Evolutionary conservation across 2,329 filamentous ascomycete genomes (phyloP), one percentile per base, ranked within the genome.

Genomic region (Cladophialophora carrionii): DNA sequence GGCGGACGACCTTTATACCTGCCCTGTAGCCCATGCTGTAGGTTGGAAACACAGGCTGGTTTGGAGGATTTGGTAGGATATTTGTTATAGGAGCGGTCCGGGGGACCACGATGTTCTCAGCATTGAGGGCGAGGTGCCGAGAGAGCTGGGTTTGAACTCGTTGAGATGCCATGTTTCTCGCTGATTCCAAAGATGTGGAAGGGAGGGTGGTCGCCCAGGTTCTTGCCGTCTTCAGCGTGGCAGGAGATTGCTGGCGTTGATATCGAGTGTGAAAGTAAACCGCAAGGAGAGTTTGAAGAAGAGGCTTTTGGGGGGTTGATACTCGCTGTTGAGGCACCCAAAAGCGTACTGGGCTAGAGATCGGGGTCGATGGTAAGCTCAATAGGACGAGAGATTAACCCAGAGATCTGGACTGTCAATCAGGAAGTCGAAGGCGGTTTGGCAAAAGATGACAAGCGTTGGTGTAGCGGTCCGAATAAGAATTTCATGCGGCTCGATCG

Each of bases 1-100:
- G 52, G 1, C 5, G 14, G 12, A 64, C 31, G 10, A 56, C 43
- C n/a, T 52, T 20, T n/a, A 34, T 20, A 24, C 24, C 34, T 20
- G 48, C 31, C 22, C 63, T 41, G 53, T 68, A 70, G 3, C 61
- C 66, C 8, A 64, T 22, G 41, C 41, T 22, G 61, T 67, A 70
- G 20, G 34, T 48, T 17, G 63, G 62, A 31, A 66, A 70, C 4
- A 51, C 31, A 12, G 53, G 58, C 34, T 66, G 65, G 14, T 48
- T 56, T 60, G 58, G 54, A 29, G 10, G 4, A 65, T 14, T 32
- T 62, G 63, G 48, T 9, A 51, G 20, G 46, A 51, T 51, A 17
- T 51, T 26, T 26, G 46, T 10, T 22, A 51, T 51, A 4, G 46
- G 20, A 22, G 46, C 20, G 24, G 46, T 1, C 5, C 8, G 3